Percentiles rank a stretch among this genome's conserved stretches.
Conservation (phyloP, 2,329 filamentous ascomycete genomes). For the Cytospora leucostoma region DNA sequence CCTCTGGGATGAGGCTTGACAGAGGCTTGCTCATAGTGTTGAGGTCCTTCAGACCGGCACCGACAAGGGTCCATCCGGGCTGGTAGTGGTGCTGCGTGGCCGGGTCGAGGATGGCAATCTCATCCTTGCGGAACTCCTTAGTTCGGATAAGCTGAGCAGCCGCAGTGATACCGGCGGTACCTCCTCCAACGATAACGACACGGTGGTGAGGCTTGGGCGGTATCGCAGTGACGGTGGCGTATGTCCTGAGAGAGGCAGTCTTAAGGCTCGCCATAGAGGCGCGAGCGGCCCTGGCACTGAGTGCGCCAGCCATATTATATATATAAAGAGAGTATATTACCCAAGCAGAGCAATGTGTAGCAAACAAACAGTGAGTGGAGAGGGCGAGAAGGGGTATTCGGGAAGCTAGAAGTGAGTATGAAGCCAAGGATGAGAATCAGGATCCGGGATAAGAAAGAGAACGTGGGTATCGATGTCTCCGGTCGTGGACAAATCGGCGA, state of each 20-base stretch:
- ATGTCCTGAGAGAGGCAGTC: constrained; percentile 18
- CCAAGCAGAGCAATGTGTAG: not conserved
- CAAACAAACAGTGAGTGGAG: not conserved
- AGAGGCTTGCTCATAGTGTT: constrained; percentile 35
- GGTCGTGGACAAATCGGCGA: not conserved
- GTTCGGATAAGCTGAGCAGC: constrained; percentile 30
- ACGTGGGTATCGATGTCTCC: not conserved
- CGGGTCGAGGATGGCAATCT: constrained; percentile 41
- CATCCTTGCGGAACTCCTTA: constrained; percentile 35
- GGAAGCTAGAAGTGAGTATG: not conserved
- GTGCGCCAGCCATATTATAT: constrained; percentile 16
- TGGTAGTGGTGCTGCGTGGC: constrained; percentile 39
- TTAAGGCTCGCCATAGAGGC: constrained; percentile 15
- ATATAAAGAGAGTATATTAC: not conserved
- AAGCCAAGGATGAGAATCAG: not conserved
- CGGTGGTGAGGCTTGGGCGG: constrained; percentile 30
- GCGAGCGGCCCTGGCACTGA: constrained; percentile 20
- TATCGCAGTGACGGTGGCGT: constrained; percentile 27
- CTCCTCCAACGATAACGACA: constrained; percentile 31
- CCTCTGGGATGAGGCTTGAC: constrained; percentile 36
- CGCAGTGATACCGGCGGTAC: constrained; percentile 31
- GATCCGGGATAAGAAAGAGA: not conserved
- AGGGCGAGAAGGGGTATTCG: not conserved
- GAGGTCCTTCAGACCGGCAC: constrained; percentile 38
- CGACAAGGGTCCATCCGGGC: constrained; percentile 43